Evolutionary conservation across 257 asterid species (phyloP).

Genomic region (Lycium ferocissimum): DNA sequence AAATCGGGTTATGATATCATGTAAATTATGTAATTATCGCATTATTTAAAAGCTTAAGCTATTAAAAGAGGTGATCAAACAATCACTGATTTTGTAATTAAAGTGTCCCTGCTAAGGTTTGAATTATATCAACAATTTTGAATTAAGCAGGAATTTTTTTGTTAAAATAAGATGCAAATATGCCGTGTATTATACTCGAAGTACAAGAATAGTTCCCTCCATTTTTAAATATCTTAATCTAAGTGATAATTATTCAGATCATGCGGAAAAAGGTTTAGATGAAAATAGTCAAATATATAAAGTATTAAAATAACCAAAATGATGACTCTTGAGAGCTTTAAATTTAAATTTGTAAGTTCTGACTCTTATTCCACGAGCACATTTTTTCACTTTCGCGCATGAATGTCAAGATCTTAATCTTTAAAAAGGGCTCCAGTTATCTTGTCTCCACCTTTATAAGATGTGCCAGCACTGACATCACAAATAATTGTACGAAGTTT

Average conservation of each 20-base stretch:
- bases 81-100: too few relatives aligned
- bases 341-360: background rate
- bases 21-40: too few relatives aligned
- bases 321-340: background rate
- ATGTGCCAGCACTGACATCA: background rate
- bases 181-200: background rate
- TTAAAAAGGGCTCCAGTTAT: background rate
- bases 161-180: background rate
- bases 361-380: background rate
- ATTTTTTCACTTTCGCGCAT: conserved; percentile 1
- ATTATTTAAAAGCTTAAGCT: too few relatives aligned
- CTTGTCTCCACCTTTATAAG: conserved; percentile 13
- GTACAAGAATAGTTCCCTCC: background rate
- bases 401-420: conserved; percentile 13
- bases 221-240: background rate
- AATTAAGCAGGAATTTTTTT: too few relatives aligned
- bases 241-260: background rate
- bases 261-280: conserved; percentile 10
- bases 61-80: too few relatives aligned
- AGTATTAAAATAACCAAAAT: background rate
- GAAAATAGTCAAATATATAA: background rate
- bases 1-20: too few relatives aligned
- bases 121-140: too few relatives aligned
- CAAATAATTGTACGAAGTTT: background rate
- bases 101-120: too few relatives aligned